Percentiles rank a stretch among this genome's conserved stretches.
These are phyloP conservation scores for Pistacia atlantica DNA, from an alignment of 345 rosid genomes.

Conservation along the genomic window DNA sequence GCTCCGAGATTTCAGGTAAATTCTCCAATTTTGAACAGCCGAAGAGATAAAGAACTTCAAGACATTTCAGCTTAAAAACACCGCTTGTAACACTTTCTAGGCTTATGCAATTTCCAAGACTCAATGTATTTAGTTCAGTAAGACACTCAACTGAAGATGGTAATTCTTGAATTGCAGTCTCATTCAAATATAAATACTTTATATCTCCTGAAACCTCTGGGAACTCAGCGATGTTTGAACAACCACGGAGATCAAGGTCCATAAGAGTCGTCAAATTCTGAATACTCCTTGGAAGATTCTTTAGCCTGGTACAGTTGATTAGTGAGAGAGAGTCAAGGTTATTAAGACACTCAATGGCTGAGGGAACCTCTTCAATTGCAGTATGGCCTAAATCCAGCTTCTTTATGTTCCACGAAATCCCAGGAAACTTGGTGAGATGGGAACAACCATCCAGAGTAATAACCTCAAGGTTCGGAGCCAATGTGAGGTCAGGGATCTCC, in stretches of 20 bases:
- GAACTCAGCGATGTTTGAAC: slow-evolving; percentile 14
- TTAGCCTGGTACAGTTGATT: background rate
- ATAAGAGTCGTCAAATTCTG: too few relatives aligned
- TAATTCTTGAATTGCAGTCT: slow-evolving; percentile 17
- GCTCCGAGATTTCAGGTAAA: slow-evolving; percentile 5
- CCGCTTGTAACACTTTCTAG: background rate
- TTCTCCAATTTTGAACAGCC: slow-evolving; percentile 2
- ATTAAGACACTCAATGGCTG: background rate
- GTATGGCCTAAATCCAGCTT: background rate
- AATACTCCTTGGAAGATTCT: slow-evolving; percentile 4
- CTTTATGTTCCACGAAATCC: background rate
- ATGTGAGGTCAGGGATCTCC: background rate
- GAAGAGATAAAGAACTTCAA: background rate
- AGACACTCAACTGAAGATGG: slow-evolving; percentile 11
- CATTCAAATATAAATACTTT: background rate
- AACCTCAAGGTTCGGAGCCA: background rate
- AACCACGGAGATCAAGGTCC: background rate
- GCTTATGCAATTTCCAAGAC: slow-evolving; percentile 21
- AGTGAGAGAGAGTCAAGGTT: background rate
- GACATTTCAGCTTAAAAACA: background rate
- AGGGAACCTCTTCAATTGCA: slow-evolving; percentile 3
- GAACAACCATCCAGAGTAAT: background rate
- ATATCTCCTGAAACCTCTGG: slow-evolving; percentile 6
- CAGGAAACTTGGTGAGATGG: slow-evolving; percentile 6
- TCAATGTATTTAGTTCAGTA: background rate